Evolutionary conservation across 192 early-diverging fungal genomes (phyloP).

Genomic region (Gonapodya prolifera): DNA sequence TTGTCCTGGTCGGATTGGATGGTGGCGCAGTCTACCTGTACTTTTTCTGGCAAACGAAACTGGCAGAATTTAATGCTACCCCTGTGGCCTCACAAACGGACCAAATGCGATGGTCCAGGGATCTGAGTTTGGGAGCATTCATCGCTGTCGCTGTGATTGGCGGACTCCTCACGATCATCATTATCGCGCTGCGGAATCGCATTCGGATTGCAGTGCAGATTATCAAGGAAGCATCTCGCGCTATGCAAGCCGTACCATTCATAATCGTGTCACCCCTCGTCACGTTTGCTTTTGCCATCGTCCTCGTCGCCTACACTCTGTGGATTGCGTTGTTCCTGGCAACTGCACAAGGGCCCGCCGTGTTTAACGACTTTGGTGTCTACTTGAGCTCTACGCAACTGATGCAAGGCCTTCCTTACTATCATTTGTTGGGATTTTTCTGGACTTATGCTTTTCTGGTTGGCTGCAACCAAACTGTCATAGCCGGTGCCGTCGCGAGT

Average conservation of each 20-base stretch:
- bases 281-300: not conserved
- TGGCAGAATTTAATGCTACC: conserved; percentile 3
- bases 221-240: conserved; percentile 29
- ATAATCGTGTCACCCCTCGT: conserved; percentile 15
- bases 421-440: conserved; percentile 43
- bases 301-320: conserved; percentile 9
- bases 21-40: conserved; percentile 18
- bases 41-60: conserved; percentile 17
- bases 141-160: conserved; percentile 19
- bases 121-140: conserved; percentile 11
- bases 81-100: conserved; percentile 7
- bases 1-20: conserved; percentile 18
- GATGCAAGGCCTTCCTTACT: conserved; percentile 10
- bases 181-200: conserved; percentile 27
- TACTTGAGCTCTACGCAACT: not conserved
- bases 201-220: conserved; percentile 36
- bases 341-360: not conserved
- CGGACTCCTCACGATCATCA: conserved; percentile 24
- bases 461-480: conserved; percentile 28
- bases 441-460: conserved; percentile 33
- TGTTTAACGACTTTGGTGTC: conserved; percentile 3
- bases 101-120: conserved; percentile 8
- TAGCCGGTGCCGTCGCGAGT: conserved; percentile 34
- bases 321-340: conserved; percentile 5
- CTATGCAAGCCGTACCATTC: conserved; percentile 28